phyloP scores from a whole-genome alignment of 345 rosid species.

The Eucalyptus cloeziana region DNA sequence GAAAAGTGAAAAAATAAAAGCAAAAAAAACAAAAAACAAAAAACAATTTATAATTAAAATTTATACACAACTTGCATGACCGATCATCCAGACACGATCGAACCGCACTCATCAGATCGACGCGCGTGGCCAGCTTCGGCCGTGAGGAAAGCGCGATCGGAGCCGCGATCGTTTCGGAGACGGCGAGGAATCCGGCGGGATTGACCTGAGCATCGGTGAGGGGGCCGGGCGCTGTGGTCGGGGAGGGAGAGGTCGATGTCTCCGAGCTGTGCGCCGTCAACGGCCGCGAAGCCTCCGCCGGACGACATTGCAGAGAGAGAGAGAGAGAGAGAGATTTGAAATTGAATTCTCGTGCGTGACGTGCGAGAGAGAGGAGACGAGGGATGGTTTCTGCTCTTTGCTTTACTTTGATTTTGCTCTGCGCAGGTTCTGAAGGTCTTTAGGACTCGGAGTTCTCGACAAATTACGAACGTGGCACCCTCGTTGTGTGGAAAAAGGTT shows the following conservation, averaged over 20 bases:
- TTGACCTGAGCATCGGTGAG: slow-evolving; percentile 43
- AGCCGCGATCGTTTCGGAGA: not conserved
- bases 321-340: not conserved
- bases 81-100: not conserved
- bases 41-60: no score
- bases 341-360: not conserved
- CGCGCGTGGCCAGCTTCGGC: not conserved
- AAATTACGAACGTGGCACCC: not conserved
- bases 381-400: not conserved
- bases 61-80: not conserved
- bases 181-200: no score
- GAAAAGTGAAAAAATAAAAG: no score
- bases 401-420: not conserved
- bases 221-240: slow-evolving; percentile 3
- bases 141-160: not conserved
- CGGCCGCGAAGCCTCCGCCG: slow-evolving; percentile 35
- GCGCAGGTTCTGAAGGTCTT: not conserved
- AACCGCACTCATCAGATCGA: not conserved
- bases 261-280: slow-evolving; percentile 56
- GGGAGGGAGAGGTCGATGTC: slow-evolving; percentile 27
- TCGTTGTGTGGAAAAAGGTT: not conserved
- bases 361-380: not conserved
- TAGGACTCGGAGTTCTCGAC: not conserved
- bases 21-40: no score
- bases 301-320: slow-evolving; percentile 23